phyloP scores from a whole-genome alignment of 225 moss, liverwort and hornwort species.

The Straminergon stramineum region DNA sequence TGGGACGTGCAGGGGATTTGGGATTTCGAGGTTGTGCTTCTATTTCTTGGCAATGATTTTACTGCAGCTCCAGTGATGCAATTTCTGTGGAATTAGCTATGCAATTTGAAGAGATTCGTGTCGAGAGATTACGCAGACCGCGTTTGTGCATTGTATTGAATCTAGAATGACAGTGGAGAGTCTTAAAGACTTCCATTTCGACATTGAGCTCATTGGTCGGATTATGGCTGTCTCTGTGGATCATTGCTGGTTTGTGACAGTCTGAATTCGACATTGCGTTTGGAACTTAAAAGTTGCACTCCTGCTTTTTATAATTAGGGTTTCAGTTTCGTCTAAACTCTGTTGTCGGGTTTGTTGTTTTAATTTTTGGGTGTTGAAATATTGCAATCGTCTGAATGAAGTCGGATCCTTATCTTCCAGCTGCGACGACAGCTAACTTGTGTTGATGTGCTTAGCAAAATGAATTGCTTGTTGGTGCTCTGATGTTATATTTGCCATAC shows the following conservation, averaged over 20 bases:
- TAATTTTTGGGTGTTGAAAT: neutral
- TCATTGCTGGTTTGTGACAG: neutral
- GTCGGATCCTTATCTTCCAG: neutral
- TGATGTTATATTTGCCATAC: neutral
- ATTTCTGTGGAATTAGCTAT: neutral
- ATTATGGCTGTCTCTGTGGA: neutral
- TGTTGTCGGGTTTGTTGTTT: neutral
- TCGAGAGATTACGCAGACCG: neutral
- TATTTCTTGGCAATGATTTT: neutral
- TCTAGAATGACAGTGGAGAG: neutral
- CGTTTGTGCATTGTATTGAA: neutral
- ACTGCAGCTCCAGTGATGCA: neutral
- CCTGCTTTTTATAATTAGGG: neutral
- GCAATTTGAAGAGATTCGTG: neutral
- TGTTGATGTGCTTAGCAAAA: neutral
- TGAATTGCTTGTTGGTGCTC: neutral
- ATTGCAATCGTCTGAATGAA: neutral
- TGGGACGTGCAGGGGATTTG: neutral
- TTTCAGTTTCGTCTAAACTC: neutral
- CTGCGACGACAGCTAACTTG: neutral
- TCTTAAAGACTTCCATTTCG: neutral
- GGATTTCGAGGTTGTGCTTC: neutral
- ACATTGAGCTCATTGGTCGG: neutral
- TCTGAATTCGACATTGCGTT: neutral
- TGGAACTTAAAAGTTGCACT: neutral